phyloP scores from a whole-genome alignment of 768 basidiomycete species.

The Phlegmacium glaucopus region DNA sequence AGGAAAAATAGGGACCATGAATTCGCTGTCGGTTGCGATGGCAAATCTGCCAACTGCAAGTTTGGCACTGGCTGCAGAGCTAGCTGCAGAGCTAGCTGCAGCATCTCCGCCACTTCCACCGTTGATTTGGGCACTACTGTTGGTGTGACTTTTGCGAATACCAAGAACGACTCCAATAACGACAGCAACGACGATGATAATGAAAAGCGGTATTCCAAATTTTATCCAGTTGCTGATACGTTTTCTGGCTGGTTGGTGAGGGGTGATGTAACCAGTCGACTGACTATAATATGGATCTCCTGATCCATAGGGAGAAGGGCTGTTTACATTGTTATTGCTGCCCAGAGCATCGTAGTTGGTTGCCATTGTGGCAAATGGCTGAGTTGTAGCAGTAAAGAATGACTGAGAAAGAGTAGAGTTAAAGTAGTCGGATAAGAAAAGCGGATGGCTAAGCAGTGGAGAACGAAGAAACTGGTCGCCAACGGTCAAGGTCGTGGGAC shows the following conservation, averaged over 20 bases:
- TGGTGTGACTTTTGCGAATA: slow-evolving; percentile 47
- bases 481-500: slow-evolving; percentile 6
- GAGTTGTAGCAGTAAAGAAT: slow-evolving; percentile 21
- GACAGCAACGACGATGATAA: slow-evolving; percentile 62
- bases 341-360: slow-evolving; percentile 29
- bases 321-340: slow-evolving; percentile 15
- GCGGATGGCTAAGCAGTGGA: slow-evolving; percentile 1
- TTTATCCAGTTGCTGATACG: slow-evolving; percentile 70
- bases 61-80: slow-evolving; percentile 57
- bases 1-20: slow-evolving; percentile 82
- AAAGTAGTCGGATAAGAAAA: slow-evolving; percentile 6
- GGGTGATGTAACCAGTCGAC: slow-evolving; percentile 68
- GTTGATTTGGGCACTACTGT: slow-evolving; percentile 33
- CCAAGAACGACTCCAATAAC: slow-evolving; percentile 82
- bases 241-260: slow-evolving; percentile 44
- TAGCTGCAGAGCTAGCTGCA: slow-evolving; percentile 42
- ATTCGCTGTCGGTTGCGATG: slow-evolving; percentile 75
- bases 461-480: slow-evolving; percentile 1
- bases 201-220: slow-evolving; percentile 62
- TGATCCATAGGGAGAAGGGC: slow-evolving; percentile 34
- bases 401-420: slow-evolving; percentile 10
- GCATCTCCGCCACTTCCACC: slow-evolving; percentile 37
- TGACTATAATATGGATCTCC: slow-evolving; percentile 68
- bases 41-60: slow-evolving; percentile 64
- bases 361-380: slow-evolving; percentile 29